Percentiles rank a stretch among this genome's conserved stretches.
Evolutionary conservation across 2,329 filamentous ascomycete species (phyloP).

Genomic region (Chalaropsis ovoidea): DNA sequence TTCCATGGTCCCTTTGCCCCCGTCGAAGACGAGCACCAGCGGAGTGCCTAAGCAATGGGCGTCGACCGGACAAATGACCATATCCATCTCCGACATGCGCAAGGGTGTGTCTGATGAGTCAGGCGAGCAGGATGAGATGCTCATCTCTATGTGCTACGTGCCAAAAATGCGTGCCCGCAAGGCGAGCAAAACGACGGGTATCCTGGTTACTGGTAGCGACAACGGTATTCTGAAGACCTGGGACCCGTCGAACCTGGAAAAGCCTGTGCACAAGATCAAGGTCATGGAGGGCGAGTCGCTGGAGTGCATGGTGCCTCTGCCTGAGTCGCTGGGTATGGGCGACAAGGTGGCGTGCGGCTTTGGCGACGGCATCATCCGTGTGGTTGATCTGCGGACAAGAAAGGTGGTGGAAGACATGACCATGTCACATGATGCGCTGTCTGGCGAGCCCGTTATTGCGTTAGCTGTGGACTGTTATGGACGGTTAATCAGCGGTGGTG

Average conservation of each 20-base stretch:
- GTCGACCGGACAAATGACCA: slow-evolving; percentile 80
- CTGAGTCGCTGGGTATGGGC: slow-evolving; percentile 38
- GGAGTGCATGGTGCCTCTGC: slow-evolving; percentile 34
- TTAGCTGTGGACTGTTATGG: slow-evolving; percentile 77
- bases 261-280: slow-evolving; percentile 24
- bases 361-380: slow-evolving; percentile 66
- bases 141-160: slow-evolving; percentile 72
- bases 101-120: slow-evolving; percentile 77
- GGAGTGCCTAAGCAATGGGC: slow-evolving; percentile 93
- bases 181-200: slow-evolving; percentile 53
- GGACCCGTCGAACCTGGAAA: slow-evolving; percentile 87
- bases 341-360: slow-evolving; percentile 74
- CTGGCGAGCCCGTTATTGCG: slow-evolving; percentile 58
- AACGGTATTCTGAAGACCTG: slow-evolving; percentile 81
- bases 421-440: slow-evolving; percentile 68
- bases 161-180: slow-evolving; percentile 61
- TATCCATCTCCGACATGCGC: slow-evolving; percentile 81
- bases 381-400: slow-evolving; percentile 54
- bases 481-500: slow-evolving; percentile 81
- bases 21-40: slow-evolving; percentile 69
- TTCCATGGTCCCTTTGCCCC: slow-evolving; percentile 71
- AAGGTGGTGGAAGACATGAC: slow-evolving; percentile 52
- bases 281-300: slow-evolving; percentile 55
- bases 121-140: slow-evolving; percentile 89
- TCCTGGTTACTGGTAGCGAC: slow-evolving; percentile 64